Conservation (phyloP, 2,329 filamentous ascomycete species). For the Cytospora leucostoma region DNA sequence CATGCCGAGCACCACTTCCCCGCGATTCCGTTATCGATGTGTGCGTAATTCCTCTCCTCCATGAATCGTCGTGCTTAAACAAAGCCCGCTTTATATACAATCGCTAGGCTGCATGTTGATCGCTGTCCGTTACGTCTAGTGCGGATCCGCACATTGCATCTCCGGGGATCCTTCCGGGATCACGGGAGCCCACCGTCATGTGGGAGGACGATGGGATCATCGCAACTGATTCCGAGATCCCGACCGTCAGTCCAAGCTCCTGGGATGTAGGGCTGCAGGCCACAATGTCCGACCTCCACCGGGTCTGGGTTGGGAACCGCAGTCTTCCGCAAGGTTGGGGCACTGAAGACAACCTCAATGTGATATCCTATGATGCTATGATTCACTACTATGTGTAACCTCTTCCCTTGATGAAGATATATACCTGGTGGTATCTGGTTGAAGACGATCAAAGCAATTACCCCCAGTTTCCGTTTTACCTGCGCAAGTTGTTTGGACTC, state of each 20-base stretch:
- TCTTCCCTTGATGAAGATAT: too few species aligned
- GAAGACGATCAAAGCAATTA: too few species aligned
- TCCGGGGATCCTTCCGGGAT: background rate
- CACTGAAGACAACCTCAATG: too few species aligned
- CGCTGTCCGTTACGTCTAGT: background rate
- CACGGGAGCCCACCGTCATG: background rate
- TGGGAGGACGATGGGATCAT: background rate
- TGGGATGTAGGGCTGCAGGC: background rate
- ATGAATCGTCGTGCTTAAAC: background rate
- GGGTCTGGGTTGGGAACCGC: too few species aligned
- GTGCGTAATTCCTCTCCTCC: background rate
- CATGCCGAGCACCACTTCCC: too few species aligned
- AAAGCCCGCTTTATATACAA: background rate
- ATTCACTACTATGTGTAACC: too few species aligned
- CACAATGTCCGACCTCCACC: background rate
- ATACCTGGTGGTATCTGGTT: too few species aligned
- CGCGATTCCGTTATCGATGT: background rate
- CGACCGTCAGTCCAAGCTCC: background rate
- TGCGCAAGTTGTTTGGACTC: too few species aligned
- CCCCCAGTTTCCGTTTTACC: too few species aligned
- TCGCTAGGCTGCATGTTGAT: background rate
- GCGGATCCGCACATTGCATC: background rate
- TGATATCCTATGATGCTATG: too few species aligned
- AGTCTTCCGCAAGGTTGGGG: too few species aligned
- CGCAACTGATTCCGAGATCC: background rate